These are phyloP conservation scores for Sideroxylon spinosum DNA, from an alignment of 179 eudicot species.

Conservation along the genomic window DNA sequence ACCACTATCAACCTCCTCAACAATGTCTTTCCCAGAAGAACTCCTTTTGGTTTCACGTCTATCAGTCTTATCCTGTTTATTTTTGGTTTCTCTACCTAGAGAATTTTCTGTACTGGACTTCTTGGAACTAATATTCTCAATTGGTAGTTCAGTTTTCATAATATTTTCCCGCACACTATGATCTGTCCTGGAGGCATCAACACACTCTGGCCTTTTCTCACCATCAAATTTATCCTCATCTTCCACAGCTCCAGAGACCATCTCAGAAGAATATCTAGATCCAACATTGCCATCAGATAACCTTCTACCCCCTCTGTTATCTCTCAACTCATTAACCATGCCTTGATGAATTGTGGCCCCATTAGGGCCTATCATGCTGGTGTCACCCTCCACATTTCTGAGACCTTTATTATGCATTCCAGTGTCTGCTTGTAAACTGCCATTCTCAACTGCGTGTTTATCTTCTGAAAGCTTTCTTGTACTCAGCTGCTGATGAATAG, in stretches of 20 bases:
- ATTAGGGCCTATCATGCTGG: slow-evolving; percentile 24
- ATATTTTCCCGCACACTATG: slow-evolving; percentile 27
- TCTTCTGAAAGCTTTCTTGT: slow-evolving; percentile 25
- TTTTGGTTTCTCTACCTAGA: slow-evolving; percentile 35
- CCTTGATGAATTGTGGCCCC: slow-evolving; percentile 25
- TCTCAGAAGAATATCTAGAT: slow-evolving; percentile 23
- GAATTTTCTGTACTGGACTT: slow-evolving; percentile 37
- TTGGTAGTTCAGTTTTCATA: slow-evolving; percentile 33
- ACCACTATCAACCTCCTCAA: slow-evolving; percentile 34
- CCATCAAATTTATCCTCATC: slow-evolving; percentile 26
- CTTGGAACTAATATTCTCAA: slow-evolving; percentile 24
- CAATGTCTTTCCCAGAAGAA: slow-evolving; percentile 35
- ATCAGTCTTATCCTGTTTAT: slow-evolving; percentile 33
- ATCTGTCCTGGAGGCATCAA: slow-evolving; percentile 29
- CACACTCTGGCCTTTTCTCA: slow-evolving; percentile 19
- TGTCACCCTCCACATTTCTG: slow-evolving; percentile 25
- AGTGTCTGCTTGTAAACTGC: slow-evolving; percentile 29
- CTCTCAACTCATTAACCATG: slow-evolving; percentile 21
- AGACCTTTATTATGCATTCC: slow-evolving; percentile 19
- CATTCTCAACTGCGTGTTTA: slow-evolving; percentile 35
- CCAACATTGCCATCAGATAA: slow-evolving; percentile 20
- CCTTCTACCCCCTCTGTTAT: slow-evolving; percentile 22
- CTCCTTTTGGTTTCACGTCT: slow-evolving; percentile 42
- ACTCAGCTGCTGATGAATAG: slow-evolving; percentile 18
- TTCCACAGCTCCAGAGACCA: slow-evolving; percentile 19